Conservation (phyloP, 1,139 yeast species). For the Blastobotrys niveus region DNA sequence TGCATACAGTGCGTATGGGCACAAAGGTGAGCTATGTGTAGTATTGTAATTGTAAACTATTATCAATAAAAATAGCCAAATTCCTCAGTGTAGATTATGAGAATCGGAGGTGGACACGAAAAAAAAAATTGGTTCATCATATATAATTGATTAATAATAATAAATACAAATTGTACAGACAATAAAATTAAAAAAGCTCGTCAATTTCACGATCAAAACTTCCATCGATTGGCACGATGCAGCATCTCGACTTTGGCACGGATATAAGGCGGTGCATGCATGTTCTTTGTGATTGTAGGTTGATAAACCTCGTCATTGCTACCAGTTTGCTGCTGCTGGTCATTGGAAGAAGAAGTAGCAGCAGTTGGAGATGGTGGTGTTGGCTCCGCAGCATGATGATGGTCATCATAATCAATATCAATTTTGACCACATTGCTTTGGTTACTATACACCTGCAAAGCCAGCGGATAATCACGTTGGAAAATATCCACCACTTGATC, state of each 20-base stretch:
- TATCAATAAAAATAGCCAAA: background rate
- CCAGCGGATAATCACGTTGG: constrained; percentile 20
- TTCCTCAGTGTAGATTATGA: no score
- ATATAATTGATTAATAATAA: background rate
- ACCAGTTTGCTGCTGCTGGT: no score
- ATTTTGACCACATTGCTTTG: constrained; percentile 20
- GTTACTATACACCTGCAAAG: constrained; percentile 18
- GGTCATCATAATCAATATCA: constrained; percentile 26
- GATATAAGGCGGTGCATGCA: constrained; percentile 10
- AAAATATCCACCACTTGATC: constrained; percentile 35
- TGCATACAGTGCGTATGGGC: constrained; percentile 25
- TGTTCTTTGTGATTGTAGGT: no score
- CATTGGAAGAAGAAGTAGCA: no score
- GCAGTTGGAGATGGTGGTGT: no score
- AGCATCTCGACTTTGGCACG: constrained; percentile 6
- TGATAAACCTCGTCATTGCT: no score
- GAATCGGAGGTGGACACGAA: no score
- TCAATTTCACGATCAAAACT: background rate
- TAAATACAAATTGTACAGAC: no score
- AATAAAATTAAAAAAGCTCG: background rate
- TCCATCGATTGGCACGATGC: background rate
- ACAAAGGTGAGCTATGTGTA: constrained; percentile 27
- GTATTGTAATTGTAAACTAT: background rate
- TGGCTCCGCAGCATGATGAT: no score
- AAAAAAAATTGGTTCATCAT: no score